Percentiles rank a stretch among this genome's conserved stretches.
Evolutionary conservation across 352 stramenopile species (phyloP).

Genomic region (Pythium vanterpoolii): DNA sequence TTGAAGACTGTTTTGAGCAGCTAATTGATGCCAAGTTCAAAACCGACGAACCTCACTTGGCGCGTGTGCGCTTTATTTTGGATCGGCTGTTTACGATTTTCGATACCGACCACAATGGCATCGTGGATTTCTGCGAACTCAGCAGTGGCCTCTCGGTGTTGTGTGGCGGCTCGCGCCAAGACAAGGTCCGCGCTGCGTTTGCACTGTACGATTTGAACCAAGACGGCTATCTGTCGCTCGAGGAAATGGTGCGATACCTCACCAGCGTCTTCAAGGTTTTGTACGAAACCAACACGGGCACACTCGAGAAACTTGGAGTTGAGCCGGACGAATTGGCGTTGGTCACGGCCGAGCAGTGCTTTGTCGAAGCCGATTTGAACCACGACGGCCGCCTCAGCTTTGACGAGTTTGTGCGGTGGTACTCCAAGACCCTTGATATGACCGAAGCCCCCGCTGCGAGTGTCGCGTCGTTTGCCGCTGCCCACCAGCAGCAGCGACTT

Average conservation of each 20-base stretch:
- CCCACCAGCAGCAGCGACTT: constrained; percentile 1
- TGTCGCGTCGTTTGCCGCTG: constrained; percentile 18
- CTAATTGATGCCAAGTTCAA: constrained; percentile 82
- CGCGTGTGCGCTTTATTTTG: constrained; percentile 64
- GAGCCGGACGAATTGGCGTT: constrained; percentile 66
- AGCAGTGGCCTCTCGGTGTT: constrained; percentile 79
- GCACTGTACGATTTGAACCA: constrained; percentile 85
- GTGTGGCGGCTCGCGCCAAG: constrained; percentile 72
- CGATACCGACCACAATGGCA: constrained; percentile 68
- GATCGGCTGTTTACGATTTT: constrained; percentile 82
- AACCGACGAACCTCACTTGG: constrained; percentile 58
- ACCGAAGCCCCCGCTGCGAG: constrained; percentile 31
- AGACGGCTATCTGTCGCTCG: constrained; percentile 79
- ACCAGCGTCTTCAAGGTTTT: constrained; percentile 85
- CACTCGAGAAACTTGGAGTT: constrained; percentile 49
- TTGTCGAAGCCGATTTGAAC: constrained; percentile 80
- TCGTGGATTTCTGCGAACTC: constrained; percentile 85
- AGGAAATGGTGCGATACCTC: constrained; percentile 88
- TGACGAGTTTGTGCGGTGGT: constrained; percentile 86
- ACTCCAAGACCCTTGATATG: constrained; percentile 55
- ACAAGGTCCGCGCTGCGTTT: constrained; percentile 86
- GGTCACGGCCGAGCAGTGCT: constrained; percentile 84
- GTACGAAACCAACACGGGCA: constrained; percentile 76
- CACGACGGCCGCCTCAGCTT: constrained; percentile 79
- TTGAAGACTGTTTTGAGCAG: constrained; percentile 81